These are phyloP conservation scores for Anisogramma anomala DNA, from an alignment of 2,329 filamentous ascomycete genomes.

Conservation along the genomic window DNA sequence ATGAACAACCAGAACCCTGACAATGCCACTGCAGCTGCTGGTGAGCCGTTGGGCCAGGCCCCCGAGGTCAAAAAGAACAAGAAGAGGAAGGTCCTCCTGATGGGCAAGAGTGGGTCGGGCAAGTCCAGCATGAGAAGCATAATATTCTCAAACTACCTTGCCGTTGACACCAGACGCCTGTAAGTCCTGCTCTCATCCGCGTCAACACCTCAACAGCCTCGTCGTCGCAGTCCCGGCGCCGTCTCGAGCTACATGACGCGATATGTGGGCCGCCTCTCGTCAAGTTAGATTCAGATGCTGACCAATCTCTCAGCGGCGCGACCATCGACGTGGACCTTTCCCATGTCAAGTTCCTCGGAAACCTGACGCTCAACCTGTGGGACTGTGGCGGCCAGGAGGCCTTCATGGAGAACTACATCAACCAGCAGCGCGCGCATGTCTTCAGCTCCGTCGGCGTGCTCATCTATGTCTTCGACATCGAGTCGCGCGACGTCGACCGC, in stretches of 20 bases:
- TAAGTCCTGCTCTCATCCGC: constrained; percentile 23
- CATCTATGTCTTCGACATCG: constrained; percentile 98
- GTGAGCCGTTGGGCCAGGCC: constrained; percentile 17
- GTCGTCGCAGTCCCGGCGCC: neutral
- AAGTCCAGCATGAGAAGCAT: constrained; percentile 98
- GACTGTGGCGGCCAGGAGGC: constrained; percentile 98
- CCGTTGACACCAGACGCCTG: constrained; percentile 83
- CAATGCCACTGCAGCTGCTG: constrained; percentile 21
- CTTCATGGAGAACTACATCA: constrained; percentile 97
- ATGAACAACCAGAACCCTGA: constrained; percentile 8
- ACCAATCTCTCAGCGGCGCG: constrained; percentile 47
- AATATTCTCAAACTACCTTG: constrained; percentile 98
- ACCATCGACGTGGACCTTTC: constrained; percentile 98
- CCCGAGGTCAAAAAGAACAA: constrained; percentile 55
- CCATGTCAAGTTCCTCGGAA: constrained; percentile 97
- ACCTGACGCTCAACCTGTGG: constrained; percentile 94
- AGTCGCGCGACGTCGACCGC: constrained; percentile 85
- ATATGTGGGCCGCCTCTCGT: neutral
- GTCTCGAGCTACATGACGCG: neutral
- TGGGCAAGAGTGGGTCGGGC: constrained; percentile 94
- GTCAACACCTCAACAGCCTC: neutral
- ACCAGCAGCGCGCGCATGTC: constrained; percentile 87
- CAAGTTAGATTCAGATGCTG: constrained; percentile 4
- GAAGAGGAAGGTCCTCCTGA: constrained; percentile 78
- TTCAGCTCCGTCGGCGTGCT: constrained; percentile 94